Percentiles rank a stretch among this genome's conserved stretches.
Evolutionary conservation across 2,329 filamentous ascomycete species (phyloP).

Genomic region (Colletotrichum lupini): DNA sequence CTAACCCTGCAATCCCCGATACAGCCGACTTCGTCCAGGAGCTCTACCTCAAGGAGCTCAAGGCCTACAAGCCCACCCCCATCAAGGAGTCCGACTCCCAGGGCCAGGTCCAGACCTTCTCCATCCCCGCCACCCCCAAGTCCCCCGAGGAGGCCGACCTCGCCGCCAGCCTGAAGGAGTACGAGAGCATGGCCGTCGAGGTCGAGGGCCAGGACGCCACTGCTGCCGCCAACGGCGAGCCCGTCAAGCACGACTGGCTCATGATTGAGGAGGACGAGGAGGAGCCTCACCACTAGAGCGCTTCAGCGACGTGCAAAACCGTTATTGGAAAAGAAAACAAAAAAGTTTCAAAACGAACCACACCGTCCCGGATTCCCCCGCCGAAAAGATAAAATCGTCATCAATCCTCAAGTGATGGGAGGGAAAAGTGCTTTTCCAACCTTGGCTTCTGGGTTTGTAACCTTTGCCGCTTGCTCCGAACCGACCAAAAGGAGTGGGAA

Average conservation of each 20-base stretch:
- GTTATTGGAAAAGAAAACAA: neutral
- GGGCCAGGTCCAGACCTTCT: conserved; percentile 91
- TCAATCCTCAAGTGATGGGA: neutral
- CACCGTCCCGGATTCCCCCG: neutral
- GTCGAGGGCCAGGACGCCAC: conserved; percentile 85
- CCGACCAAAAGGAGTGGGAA: conserved; percentile 16
- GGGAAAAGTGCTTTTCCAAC: conserved; percentile 31
- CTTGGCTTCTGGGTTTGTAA: conserved; percentile 5
- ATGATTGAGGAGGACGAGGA: conserved; percentile 79
- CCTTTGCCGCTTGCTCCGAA: conserved; percentile 22
- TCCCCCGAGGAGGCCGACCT: conserved; percentile 96
- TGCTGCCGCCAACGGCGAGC: conserved; percentile 68
- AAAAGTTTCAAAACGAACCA: neutral
- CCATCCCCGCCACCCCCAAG: conserved; percentile 79
- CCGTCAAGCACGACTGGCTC: conserved; percentile 78
- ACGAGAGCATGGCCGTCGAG: conserved; percentile 94
- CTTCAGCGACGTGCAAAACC: neutral
- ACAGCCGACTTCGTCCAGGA: conserved; percentile 97
- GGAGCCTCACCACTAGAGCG: conserved; percentile 58
- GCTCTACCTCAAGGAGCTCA: conserved; percentile 95
- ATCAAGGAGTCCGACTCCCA: conserved; percentile 89
- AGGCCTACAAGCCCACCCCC: conserved; percentile 88
- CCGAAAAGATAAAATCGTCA: conserved; percentile 14
- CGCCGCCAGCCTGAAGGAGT: conserved; percentile 89
- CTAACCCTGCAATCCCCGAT: conserved; percentile 12